These are phyloP conservation scores for Kwoniella sp. DNA, from an alignment of 768 basidiomycete genomes.

Conservation along the genomic window DNA sequence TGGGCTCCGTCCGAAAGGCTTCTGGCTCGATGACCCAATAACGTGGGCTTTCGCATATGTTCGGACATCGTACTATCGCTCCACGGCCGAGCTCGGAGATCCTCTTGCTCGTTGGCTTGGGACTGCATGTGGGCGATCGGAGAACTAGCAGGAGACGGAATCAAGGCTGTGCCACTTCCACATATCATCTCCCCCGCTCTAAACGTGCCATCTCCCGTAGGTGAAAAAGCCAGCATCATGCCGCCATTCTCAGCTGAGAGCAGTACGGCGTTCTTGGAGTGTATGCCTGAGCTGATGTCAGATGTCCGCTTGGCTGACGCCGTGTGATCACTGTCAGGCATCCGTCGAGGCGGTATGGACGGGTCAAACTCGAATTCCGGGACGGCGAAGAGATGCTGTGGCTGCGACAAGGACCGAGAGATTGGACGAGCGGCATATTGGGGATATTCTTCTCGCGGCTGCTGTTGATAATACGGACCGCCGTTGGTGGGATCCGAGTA, in stretches of 20 bases:
- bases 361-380: conserved; percentile 13
- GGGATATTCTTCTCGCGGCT: not conserved
- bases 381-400: conserved; percentile 12
- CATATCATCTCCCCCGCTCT: conserved; percentile 30
- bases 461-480: conserved; percentile 3
- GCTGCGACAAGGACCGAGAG: conserved; percentile 18
- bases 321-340: not conserved
- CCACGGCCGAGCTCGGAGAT: conserved; percentile 37
- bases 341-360: not conserved
- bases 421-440: conserved; percentile 8
- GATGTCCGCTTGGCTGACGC: conserved; percentile 28
- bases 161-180: conserved; percentile 23
- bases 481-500: conserved; percentile 22
- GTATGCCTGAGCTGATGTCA: conserved; percentile 34
- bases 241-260: conserved; percentile 40
- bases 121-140: not conserved
- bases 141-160: conserved; percentile 28
- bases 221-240: conserved; percentile 45
- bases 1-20: conserved; percentile 49
- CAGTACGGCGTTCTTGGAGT: conserved; percentile 43
- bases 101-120: conserved; percentile 7
- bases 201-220: conserved; percentile 30
- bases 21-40: conserved; percentile 31
- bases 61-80: conserved; percentile 36
- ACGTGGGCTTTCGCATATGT: conserved; percentile 18